Evolutionary conservation across 768 basidiomycete species (phyloP), one percentile per base, ranked within the genome.

Genomic region (Ramaria sp.): DNA sequence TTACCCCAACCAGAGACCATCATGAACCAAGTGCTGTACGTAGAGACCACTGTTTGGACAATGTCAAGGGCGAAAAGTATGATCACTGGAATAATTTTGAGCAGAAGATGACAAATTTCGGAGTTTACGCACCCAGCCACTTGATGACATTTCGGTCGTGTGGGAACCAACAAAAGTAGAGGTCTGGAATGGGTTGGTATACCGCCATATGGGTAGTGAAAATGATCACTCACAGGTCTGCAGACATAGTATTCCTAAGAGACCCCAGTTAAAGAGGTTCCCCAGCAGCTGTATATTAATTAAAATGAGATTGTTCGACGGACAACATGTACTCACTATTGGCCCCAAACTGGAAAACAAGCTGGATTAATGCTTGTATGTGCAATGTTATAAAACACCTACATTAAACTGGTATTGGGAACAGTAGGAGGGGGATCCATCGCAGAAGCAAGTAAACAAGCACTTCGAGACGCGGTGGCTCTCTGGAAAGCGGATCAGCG

Each of bases 1-100:
- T 64, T 61, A 13, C 62, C 56, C 66, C 65, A 60, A 15, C 57
- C 50, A 20, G 50, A 41, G 47, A 65, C 58, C 37, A 65, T 47
- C 42, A 56, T 50, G 30, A 39, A 56, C 60, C 62, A 64, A 25
- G 60, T 61, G 13, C 56, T 54, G 32, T 64, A 49, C 4, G 63
- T 61, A 12, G 60, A 58, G 25, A 65, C 54, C 3, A 59, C 59
- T 5, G 62, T 61, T 37, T 65, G 61, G 7, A 58, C 55, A 9
- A 60, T 36, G 36, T 63, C 63, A 28, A 62, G 59, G 6, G 57
- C 28, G 30, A 61, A 58, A 16, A 41, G 39, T 41, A 41, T 41
- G 20, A 16, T n/a, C 39, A 41, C 39, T 41, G 18, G 20, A 16
- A n/a, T 4, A n/a, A 6, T n/a, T n/a, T 7, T 41, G 16, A 41